These are phyloP conservation scores for Tillandsia fasciculata DNA, from an alignment of 176 grass and related monocot genomes.

Conservation along the genomic window DNA sequence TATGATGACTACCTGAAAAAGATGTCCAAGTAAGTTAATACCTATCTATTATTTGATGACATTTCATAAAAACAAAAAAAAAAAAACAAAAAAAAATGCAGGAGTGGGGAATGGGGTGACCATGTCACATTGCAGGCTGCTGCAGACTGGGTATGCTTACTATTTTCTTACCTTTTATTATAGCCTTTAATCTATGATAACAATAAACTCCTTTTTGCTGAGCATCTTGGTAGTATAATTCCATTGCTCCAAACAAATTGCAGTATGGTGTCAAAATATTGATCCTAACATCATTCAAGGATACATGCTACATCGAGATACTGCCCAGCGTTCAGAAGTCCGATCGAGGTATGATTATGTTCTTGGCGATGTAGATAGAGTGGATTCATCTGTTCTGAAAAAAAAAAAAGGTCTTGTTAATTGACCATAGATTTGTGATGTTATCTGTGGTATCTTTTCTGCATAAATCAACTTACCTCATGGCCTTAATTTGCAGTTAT, in stretches of 20 bases:
- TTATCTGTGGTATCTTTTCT: not conserved
- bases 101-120: conserved; percentile 91
- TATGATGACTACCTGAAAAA: conserved; percentile 81
- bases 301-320: conserved; percentile 94
- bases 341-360: conserved; percentile 39
- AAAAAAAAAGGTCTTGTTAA: no score
- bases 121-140: conserved; percentile 94
- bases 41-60: not conserved
- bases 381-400: no score
- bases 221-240: not conserved
- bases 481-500: conserved; percentile 53
- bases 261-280: conserved; percentile 80
- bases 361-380: no score
- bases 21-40: conserved; percentile 58
- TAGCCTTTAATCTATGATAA: not conserved
- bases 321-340: conserved; percentile 66
- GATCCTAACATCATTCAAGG: conserved; percentile 91
- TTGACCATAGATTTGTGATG: no score
- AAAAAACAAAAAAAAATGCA: conserved; percentile 17
- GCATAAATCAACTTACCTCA: not conserved
- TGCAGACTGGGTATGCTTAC: conserved; percentile 69
- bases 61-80: conserved; percentile 5
- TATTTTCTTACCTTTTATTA: conserved; percentile 4
- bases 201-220: not conserved
- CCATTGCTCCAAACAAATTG: no score